Percentiles rank a stretch among this genome's conserved stretches.
These are phyloP conservation scores for Dianthus caryophyllus DNA, from an alignment of 148 eudicot species.

Conservation along the genomic window DNA sequence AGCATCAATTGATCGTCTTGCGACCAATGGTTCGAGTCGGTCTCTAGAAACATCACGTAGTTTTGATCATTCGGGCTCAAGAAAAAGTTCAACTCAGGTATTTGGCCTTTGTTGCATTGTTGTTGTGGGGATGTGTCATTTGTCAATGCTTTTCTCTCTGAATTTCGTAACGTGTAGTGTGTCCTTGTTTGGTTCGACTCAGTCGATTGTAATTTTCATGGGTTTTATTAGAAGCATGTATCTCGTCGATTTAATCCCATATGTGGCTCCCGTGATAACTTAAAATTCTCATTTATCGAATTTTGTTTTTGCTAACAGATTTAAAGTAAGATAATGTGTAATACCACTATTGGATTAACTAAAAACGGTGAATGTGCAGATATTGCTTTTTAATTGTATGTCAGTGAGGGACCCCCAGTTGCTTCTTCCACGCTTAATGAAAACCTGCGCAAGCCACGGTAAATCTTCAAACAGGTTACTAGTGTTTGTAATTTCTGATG, in stretches of 20 bases:
- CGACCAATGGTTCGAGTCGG: constrained; percentile 23
- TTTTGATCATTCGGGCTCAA: constrained; percentile 28
- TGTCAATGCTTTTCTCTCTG: neutral
- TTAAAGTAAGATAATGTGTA: no score
- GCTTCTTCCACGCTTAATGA: constrained; percentile 77
- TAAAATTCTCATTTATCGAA: neutral
- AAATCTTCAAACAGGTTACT: constrained; percentile 18
- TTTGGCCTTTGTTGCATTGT: neutral
- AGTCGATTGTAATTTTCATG: neutral
- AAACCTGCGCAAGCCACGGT: constrained; percentile 66
- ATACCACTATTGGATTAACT: constrained; percentile 17
- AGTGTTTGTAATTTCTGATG: neutral
- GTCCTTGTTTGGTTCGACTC: neutral
- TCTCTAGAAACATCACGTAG: constrained; percentile 31
- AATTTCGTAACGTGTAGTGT: neutral
- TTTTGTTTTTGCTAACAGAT: neutral
- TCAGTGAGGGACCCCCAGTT: constrained; percentile 89
- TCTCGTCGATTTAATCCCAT: neutral
- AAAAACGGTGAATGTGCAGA: constrained; percentile 47
- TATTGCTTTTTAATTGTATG: constrained; percentile 97
- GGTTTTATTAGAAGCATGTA: neutral
- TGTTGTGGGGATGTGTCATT: neutral
- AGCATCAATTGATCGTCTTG: constrained; percentile 20
- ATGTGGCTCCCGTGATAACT: neutral
- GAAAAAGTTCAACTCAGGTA: constrained; percentile 65